phyloP scores from a whole-genome alignment of 2,329 filamentous ascomycete species.

The Chlorencoelia australis region DNA sequence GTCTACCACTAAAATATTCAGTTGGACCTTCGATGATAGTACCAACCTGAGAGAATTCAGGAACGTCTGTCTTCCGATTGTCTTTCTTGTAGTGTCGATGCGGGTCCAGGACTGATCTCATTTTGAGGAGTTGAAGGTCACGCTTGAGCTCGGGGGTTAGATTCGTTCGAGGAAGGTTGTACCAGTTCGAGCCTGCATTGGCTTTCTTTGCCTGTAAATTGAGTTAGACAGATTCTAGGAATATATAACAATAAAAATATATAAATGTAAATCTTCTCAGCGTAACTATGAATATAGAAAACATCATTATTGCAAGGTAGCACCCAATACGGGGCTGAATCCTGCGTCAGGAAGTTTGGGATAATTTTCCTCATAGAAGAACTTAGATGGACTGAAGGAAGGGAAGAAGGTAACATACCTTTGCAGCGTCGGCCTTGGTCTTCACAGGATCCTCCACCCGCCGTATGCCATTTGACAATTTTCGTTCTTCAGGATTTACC shows the following conservation, averaged over 20 bases:
- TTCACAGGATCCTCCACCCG: constrained; percentile 43
- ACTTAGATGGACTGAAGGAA: constrained; percentile 8
- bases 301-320: constrained; percentile 60
- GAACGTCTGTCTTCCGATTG: constrained; percentile 52
- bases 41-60: constrained; percentile 76
- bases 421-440: constrained; percentile 35
- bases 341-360: constrained; percentile 66
- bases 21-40: constrained; percentile 82
- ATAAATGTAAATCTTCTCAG: constrained; percentile 36
- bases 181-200: constrained; percentile 77
- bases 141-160: constrained; percentile 78
- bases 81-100: constrained; percentile 62
- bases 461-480: constrained; percentile 37
- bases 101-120: constrained; percentile 80
- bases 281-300: constrained; percentile 57
- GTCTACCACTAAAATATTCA: constrained; percentile 71
- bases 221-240: too few relatives aligned
- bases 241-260: constrained; percentile 6
- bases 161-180: constrained; percentile 73
- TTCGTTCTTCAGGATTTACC: constrained; percentile 36
- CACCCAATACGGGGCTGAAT: constrained; percentile 70
- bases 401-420: constrained; percentile 34
- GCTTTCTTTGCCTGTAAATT: constrained; percentile 33
- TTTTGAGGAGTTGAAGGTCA: constrained; percentile 80
- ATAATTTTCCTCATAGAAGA: constrained; percentile 66